These are phyloP conservation scores for Spinacia oleracea DNA, from an alignment of 179 eudicot genomes.

Conservation along the genomic window DNA sequence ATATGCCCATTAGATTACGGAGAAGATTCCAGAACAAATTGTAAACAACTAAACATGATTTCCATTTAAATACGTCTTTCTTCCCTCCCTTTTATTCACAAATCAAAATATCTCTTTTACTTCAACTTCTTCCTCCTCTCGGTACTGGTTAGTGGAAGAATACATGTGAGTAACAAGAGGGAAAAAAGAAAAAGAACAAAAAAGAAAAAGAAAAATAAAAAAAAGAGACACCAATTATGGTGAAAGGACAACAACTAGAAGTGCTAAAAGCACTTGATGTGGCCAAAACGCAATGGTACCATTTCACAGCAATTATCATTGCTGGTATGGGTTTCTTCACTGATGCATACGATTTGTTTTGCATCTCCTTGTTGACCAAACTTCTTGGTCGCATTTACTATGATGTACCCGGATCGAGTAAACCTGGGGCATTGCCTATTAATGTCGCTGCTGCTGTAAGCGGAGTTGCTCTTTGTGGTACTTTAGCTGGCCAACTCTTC, in stretches of 20 bases:
- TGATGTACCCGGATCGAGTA: slow-evolving; percentile 26
- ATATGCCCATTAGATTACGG: slow-evolving; percentile 15
- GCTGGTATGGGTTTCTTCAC: slow-evolving; percentile 62
- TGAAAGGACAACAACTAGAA: slow-evolving; percentile 26
- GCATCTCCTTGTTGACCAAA: slow-evolving; percentile 45
- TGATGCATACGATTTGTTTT: slow-evolving; percentile 50
- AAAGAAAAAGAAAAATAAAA: too few relatives aligned
- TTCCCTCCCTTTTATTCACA: neutral
- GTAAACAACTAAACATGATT: slow-evolving; percentile 41
- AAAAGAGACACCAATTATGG: too few relatives aligned
- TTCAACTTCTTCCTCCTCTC: too few relatives aligned
- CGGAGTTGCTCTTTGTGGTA: slow-evolving; percentile 50
- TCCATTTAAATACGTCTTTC: slow-evolving; percentile 11
- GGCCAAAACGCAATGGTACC: slow-evolving; percentile 49
- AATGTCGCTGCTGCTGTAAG: slow-evolving; percentile 38
- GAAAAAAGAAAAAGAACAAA: too few relatives aligned
- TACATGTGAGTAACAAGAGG: too few relatives aligned
- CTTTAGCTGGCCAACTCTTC: slow-evolving; percentile 49
- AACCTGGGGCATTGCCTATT: slow-evolving; percentile 41
- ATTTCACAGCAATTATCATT: slow-evolving; percentile 45
- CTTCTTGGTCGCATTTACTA: slow-evolving; percentile 49
- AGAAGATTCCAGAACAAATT: slow-evolving; percentile 13
- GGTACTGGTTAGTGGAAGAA: too few relatives aligned
- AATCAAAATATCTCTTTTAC: neutral
- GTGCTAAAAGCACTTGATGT: slow-evolving; percentile 50